Conservation (phyloP, 2,329 filamentous ascomycete species). For the Aureobasidium sp. region DNA sequence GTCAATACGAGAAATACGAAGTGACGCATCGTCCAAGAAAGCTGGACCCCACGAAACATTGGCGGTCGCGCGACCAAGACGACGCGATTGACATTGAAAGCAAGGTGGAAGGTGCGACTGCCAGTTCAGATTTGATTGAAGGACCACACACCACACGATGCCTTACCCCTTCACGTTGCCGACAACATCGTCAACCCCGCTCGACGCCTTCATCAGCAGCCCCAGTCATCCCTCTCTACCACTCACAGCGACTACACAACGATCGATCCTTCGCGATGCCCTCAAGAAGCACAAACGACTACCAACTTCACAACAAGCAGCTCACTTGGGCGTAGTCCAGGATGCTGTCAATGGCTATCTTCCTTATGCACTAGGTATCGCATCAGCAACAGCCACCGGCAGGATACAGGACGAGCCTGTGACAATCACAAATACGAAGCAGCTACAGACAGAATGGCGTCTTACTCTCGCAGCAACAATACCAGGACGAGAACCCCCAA, state of each 20-base stretch:
- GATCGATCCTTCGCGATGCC: constrained; percentile 72
- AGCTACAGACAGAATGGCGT: constrained; percentile 70
- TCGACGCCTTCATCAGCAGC: constrained; percentile 68
- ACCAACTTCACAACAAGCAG: constrained; percentile 60
- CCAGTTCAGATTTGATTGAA: neutral
- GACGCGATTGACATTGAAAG: neutral
- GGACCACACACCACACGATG: constrained; percentile 48
- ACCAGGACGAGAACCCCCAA: constrained; percentile 55
- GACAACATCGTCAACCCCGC: constrained; percentile 80
- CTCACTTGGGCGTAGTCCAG: constrained; percentile 63
- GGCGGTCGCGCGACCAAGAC: neutral
- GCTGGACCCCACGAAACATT: neutral
- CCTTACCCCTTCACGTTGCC: constrained; percentile 83
- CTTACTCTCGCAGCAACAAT: constrained; percentile 63
- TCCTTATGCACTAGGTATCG: constrained; percentile 73
- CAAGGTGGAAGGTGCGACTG: neutral
- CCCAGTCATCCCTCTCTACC: constrained; percentile 85
- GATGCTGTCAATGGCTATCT: constrained; percentile 68
- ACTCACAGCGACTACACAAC: constrained; percentile 71
- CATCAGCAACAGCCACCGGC: constrained; percentile 40
- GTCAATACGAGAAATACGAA: too few species aligned
- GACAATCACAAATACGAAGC: constrained; percentile 49
- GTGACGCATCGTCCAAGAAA: too few species aligned
- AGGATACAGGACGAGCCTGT: constrained; percentile 54
- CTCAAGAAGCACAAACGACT: constrained; percentile 88